phyloP scores from a whole-genome alignment of 345 rosid species.

The Acer negundo region DNA sequence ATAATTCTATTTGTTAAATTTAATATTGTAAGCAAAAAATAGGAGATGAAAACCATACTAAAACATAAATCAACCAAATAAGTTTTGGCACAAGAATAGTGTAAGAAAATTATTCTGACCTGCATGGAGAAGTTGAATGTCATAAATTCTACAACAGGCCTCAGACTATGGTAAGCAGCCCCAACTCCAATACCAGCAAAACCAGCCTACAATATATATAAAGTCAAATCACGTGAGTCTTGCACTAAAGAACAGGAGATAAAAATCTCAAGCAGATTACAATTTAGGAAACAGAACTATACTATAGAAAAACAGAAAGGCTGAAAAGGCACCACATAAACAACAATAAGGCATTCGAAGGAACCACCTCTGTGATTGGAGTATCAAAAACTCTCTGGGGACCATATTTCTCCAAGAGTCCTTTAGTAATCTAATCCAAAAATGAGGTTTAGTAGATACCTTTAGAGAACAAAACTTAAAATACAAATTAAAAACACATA shows the following conservation, averaged over 20 bases:
- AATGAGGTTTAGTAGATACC: not conserved
- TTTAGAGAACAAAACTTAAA: not conserved
- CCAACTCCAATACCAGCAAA: slow-evolving; percentile 97
- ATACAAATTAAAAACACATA: slow-evolving; percentile 8
- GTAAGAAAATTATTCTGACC: slow-evolving; percentile 39
- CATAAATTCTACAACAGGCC: slow-evolving; percentile 90
- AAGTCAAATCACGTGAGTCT: slow-evolving; percentile 9
- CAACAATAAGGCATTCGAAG: not conserved
- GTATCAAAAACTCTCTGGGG: slow-evolving; percentile 91
- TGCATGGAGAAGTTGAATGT: slow-evolving; percentile 95
- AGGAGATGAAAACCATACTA: not conserved
- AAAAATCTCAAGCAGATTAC: not conserved
- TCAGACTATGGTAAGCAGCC: slow-evolving; percentile 86
- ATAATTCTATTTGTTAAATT: not conserved
- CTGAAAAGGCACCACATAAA: not conserved
- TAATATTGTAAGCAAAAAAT: not conserved
- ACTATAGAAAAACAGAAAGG: not conserved
- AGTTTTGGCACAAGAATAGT: not conserved
- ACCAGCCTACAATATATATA: slow-evolving; percentile 69
- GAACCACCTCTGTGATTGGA: slow-evolving; percentile 85
- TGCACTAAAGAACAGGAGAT: not conserved
- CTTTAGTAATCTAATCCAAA: slow-evolving; percentile 60
- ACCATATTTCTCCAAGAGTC: slow-evolving; percentile 85
- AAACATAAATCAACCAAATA: not conserved
- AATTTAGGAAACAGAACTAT: not conserved